phyloP scores from a whole-genome alignment of 1,139 yeast species.

The Martiniozyma asiatica region DNA sequence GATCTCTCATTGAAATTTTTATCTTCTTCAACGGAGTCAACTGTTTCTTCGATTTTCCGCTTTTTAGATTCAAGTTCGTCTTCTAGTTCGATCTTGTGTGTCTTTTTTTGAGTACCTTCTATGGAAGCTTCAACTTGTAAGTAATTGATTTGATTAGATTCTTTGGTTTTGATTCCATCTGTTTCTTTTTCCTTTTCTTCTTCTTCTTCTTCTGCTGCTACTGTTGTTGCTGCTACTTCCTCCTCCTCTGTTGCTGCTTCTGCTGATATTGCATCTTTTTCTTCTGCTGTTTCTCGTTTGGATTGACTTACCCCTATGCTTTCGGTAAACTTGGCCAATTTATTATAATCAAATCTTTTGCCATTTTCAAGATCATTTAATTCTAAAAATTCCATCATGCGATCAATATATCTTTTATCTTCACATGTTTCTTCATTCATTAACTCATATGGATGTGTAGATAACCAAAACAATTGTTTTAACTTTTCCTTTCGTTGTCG shows the following conservation, averaged over 20 bases:
- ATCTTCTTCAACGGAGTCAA: too few relatives aligned
- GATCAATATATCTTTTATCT: conserved; percentile 3
- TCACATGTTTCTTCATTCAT: too few relatives aligned
- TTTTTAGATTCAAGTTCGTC: too few relatives aligned
- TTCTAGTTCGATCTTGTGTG: too few relatives aligned
- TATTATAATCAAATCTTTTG: conserved; percentile 23
- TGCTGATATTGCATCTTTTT: conserved; percentile 1
- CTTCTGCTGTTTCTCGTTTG: conserved; percentile 3
- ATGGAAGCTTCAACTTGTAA: too few relatives aligned
- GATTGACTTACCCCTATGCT: conserved; percentile 11
- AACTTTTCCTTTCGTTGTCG: conserved; percentile 36
- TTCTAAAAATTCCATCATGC: conserved; percentile 27
- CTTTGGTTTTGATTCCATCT: too few relatives aligned
- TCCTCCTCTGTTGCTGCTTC: background rate
- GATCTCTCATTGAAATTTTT: too few relatives aligned
- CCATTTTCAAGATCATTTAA: conserved; percentile 33
- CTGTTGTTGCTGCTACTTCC: background rate
- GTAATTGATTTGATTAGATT: too few relatives aligned
- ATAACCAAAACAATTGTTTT: conserved; percentile 42
- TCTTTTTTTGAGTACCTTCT: too few relatives aligned
- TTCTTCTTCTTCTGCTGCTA: background rate
- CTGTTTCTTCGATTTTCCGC: too few relatives aligned
- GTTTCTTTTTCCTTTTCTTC: background rate
- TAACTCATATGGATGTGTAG: conserved; percentile 32
- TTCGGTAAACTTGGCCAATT: conserved; percentile 17